Evolutionary conservation across 2,329 filamentous ascomycete species (phyloP).

Genomic region (Talaromyces sp.): DNA sequence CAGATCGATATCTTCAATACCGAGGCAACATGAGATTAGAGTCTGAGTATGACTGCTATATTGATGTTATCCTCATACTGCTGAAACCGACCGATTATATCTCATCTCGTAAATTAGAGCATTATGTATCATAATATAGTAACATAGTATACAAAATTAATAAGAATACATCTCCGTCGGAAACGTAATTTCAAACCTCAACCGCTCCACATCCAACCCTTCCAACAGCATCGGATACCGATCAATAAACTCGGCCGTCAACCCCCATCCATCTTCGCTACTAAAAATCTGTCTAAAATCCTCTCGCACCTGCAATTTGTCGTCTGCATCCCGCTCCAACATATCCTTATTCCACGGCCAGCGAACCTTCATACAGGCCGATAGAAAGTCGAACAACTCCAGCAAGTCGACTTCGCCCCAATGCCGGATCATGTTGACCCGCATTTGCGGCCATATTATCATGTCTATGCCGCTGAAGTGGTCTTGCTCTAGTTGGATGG

Average conservation of each 20-base stretch:
- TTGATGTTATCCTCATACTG: not conserved
- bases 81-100: not conserved
- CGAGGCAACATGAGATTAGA: not conserved
- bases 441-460: conserved; percentile 28
- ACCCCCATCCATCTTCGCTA: conserved; percentile 27
- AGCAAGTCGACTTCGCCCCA: conserved; percentile 24
- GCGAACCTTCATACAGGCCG: conserved; percentile 28
- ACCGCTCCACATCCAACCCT: conserved; percentile 24
- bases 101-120: not conserved
- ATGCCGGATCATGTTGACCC: conserved; percentile 27
- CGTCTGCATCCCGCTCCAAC: conserved; percentile 25
- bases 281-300: conserved; percentile 26
- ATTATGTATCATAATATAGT: not conserved
- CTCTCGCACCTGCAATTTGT: conserved; percentile 24
- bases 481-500: conserved; percentile 24
- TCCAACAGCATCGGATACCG: conserved; percentile 27
- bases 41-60: no score
- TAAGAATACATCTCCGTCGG: conserved; percentile 17
- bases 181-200: conserved; percentile 17
- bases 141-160: not conserved
- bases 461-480: conserved; percentile 27
- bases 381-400: conserved; percentile 7
- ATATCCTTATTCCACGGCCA: conserved; percentile 30
- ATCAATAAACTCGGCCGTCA: conserved; percentile 29
- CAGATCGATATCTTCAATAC: not conserved